phyloP scores from a whole-genome alignment of 768 basidiomycete genomes.

The Tubosaeta brunneosetosa region DNA sequence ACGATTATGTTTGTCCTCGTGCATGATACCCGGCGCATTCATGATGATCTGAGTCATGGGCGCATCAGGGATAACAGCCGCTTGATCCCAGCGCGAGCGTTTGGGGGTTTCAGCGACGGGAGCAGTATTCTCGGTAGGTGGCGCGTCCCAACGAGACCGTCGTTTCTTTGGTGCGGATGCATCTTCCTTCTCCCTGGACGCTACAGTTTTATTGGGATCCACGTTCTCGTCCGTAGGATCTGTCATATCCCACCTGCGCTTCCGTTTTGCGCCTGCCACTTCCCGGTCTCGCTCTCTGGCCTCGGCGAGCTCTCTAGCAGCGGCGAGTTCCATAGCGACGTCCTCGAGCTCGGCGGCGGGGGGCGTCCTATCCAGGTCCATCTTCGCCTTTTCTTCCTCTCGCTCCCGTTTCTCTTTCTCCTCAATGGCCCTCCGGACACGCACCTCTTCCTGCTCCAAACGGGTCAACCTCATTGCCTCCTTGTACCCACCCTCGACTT shows the following conservation, averaged over 20 bases:
- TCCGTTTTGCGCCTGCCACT: slow-evolving; percentile 57
- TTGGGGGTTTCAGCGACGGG: slow-evolving; percentile 67
- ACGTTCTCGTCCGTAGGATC: slow-evolving; percentile 62
- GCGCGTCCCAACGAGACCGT: slow-evolving; percentile 94
- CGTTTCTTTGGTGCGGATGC: slow-evolving; percentile 82
- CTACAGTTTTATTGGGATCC: slow-evolving; percentile 56
- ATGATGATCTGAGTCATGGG: slow-evolving; percentile 81
- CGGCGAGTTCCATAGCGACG: slow-evolving; percentile 64
- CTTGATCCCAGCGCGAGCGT: slow-evolving; percentile 96
- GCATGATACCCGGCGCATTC: slow-evolving; percentile 65
- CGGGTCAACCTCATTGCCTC: slow-evolving; percentile 91
- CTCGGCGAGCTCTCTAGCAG: slow-evolving; percentile 35
- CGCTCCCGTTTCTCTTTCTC: slow-evolving; percentile 79
- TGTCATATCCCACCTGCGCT: slow-evolving; percentile 75
- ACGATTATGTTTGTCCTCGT: slow-evolving; percentile 95
- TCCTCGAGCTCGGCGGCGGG: slow-evolving; percentile 76
- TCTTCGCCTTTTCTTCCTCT: slow-evolving; percentile 68
- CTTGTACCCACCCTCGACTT: slow-evolving; percentile 85
- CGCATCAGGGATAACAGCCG: slow-evolving; percentile 65
- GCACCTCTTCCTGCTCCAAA: slow-evolving; percentile 88
- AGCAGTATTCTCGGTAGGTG: slow-evolving; percentile 61
- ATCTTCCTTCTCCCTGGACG: slow-evolving; percentile 76
- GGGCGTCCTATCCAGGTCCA: slow-evolving; percentile 90
- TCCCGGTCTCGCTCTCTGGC: slow-evolving; percentile 37
- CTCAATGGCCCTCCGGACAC: slow-evolving; percentile 80